Evolutionary conservation across 768 basidiomycete species (phyloP), one percentile per base, ranked within the genome.

Genomic region (Lentinula detonsa): DNA sequence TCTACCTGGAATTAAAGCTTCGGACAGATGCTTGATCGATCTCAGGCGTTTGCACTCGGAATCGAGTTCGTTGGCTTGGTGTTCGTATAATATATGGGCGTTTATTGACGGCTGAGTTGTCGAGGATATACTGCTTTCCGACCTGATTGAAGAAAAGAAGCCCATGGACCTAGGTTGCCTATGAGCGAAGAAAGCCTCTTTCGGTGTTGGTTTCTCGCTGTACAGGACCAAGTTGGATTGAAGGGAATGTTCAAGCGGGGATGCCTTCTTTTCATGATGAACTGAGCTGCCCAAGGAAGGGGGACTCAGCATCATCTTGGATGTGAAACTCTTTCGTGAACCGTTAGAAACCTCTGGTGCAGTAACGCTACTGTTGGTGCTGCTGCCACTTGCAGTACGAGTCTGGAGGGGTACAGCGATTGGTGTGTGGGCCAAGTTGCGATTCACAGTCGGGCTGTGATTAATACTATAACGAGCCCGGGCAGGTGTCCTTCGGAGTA

Each of bases 21-120:
- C 61, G 11, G 52, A 46, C 23, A 34, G 49, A 35, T 57, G 61
- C 42, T 62, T 50, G 10, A 49, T 16, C 37, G 55, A 48, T 51
- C 61, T 28, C 5, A 57, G 23, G 10, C 49, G 61, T 35, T 35
- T 57, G 52, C 61, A 62, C 43, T 62, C 61, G 15, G 45, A 48
- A 10, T 57, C 55, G 6, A 49, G 49, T 33, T 62, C 37, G 18
- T 52, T 50, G 18, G 61, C 61, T 37, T 53, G 59, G 15, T 21
- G 23, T 21, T 42, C 48, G 23, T 37, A 52, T 5, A 33, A 9
- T 28, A 49, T 43, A n/a, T 23, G n/a, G 13, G 28, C 21, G 16
- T 15, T 16, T 31, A 31, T 23, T 6, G 56, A 31, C 23, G 21
- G 21, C 16, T 48, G 13, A 28, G 21, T 7, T 5, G 43, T 33